Evolutionary conservation across 148 eudicot species (phyloP).

Genomic region (Drosera capensis): DNA sequence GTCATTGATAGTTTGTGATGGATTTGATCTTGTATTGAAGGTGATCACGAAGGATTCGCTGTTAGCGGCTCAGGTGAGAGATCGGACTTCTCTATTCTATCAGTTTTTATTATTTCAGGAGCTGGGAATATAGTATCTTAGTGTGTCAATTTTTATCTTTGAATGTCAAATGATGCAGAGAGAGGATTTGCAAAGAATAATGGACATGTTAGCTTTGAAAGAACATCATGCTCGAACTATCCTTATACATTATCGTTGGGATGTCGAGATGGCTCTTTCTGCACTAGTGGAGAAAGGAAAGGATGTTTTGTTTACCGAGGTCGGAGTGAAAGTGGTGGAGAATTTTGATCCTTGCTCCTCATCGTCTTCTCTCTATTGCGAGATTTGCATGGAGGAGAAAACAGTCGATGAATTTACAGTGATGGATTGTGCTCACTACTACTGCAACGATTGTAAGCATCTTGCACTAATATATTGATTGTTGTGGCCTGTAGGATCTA

Average conservation of each 20-base stretch:
- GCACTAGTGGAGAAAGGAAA: constrained; percentile 45
- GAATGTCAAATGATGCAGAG: constrained; percentile 19
- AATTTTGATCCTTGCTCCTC: constrained; percentile 12
- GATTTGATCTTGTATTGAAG: constrained; percentile 10
- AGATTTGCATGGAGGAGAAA: constrained; percentile 43
- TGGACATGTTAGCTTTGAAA: constrained; percentile 54
- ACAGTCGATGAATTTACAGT: constrained; percentile 21
- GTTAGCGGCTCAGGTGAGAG: constrained; percentile 51
- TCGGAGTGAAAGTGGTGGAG: constrained; percentile 32
- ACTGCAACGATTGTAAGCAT: constrained; percentile 55
- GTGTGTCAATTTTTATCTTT: too few species aligned
- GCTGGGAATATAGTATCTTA: background rate
- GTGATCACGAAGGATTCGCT: constrained; percentile 60
- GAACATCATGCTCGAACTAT: constrained; percentile 73
- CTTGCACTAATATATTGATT: background rate
- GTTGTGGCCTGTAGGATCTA: too few species aligned
- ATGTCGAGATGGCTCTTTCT: constrained; percentile 39
- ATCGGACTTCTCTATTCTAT: background rate
- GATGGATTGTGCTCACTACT: constrained; percentile 74
- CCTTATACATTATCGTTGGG: constrained; percentile 74
- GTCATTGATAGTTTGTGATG: background rate
- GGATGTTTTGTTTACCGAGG: constrained; percentile 32
- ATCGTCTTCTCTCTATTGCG: constrained; percentile 23
- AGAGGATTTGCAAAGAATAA: constrained; percentile 52
- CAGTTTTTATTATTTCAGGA: background rate